Base-by-base conservation (phyloP, 2,329 filamentous ascomycete species). In the Xylariaceae sp. region DNA sequence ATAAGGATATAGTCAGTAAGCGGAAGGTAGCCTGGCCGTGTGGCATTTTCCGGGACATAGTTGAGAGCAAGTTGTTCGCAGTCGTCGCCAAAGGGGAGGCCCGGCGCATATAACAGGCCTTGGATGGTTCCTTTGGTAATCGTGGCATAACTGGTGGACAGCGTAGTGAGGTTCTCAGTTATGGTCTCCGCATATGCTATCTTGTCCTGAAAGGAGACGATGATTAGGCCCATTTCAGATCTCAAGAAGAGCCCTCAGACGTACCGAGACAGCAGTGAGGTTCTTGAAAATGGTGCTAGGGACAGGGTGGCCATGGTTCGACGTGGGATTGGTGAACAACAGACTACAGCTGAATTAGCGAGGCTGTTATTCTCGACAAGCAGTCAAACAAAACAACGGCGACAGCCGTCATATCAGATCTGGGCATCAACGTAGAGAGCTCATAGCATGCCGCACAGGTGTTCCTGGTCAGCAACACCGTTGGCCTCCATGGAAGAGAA, bases 71-170 rank as follows among this genome's bases (percentile, higher is more conserved):
- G 74, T 13, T 84, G 77, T 70, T 80, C 79, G 75, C 92, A 97
- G 0, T 79, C 74, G 62, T 88, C 81, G 58, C 79, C 72, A 9
- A 69, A 58, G 4, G 75, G 71, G 47, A 96, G 79, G 61, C 87
- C 83, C 3, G 93, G 94, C 1, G 96, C 88, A 72, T 94, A 97
- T 59, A 97, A 81, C 13, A 97, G 82, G 62, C 93, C 93, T 64
- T 85, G 82, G 42, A 94, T 84, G 56, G 84, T 77, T 57, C 82
- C 82, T 64, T 87, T 83, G 45, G 79, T 73, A 7, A 78, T 78
- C 37, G 82, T 79, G 55, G 84, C 80, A 70, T 84, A 86, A 62
- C 85, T 88, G 37, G 82, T 84, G 2, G 89, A 89, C 11, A 97
- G 78, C 0, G 90, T 95, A 50, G 87, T 89, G 55, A 96, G 82